Evolutionary conservation across 2,329 filamentous ascomycete species (phyloP).

Genomic region (Aspergillus luchuensis): DNA sequence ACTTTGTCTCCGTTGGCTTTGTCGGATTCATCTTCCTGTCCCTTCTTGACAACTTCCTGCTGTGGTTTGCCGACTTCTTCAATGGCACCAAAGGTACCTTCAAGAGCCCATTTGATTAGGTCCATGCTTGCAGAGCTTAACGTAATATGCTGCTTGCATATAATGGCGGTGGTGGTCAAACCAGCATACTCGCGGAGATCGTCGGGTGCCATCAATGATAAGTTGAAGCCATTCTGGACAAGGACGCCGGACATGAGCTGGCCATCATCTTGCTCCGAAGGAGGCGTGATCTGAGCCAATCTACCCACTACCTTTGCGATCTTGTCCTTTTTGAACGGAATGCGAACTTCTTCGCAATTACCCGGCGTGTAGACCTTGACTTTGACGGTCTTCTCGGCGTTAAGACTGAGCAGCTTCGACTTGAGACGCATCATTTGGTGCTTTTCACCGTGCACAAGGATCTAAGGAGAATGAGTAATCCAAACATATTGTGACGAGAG

Average conservation of each 20-base stretch:
- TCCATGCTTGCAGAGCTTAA: conserved; percentile 87
- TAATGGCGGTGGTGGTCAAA: conserved; percentile 91
- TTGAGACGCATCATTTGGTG: conserved; percentile 98
- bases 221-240: conserved; percentile 96
- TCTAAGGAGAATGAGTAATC: conserved; percentile 53
- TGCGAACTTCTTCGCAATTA: conserved; percentile 92
- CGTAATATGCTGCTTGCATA: conserved; percentile 86
- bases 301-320: conserved; percentile 94
- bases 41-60: conserved; percentile 26
- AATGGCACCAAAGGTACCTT: conserved; percentile 89
- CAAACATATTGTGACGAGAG: not conserved
- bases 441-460: conserved; percentile 94
- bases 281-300: conserved; percentile 77
- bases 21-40: conserved; percentile 28
- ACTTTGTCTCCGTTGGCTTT: conserved; percentile 43
- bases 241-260: conserved; percentile 83
- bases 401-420: conserved; percentile 90
- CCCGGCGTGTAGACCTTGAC: conserved; percentile 91
- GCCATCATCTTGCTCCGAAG: conserved; percentile 51
- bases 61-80: conserved; percentile 52
- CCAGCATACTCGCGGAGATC: conserved; percentile 95
- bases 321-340: conserved; percentile 95
- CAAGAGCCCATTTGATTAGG: conserved; percentile 88
- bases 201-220: conserved; percentile 94
- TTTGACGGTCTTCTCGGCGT: conserved; percentile 75